phyloP scores from a whole-genome alignment of 2,329 filamentous ascomycete genomes.

The Ophiosphaerella korrae region DNA sequence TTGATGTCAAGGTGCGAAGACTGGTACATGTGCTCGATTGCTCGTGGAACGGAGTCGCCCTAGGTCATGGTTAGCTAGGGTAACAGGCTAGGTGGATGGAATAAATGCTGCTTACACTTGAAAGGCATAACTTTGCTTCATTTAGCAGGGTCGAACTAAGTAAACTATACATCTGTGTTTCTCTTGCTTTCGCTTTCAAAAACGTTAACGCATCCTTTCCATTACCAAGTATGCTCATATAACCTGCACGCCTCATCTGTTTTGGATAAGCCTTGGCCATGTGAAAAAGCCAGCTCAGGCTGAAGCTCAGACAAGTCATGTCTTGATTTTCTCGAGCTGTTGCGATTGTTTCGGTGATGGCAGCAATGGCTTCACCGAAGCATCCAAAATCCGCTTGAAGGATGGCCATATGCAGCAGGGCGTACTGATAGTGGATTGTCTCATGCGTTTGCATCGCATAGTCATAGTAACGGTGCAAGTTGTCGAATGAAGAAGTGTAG shows the following conservation, averaged over 20 bases:
- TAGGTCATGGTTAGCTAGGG: conserved; percentile 27
- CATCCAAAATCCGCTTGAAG: conserved; percentile 95
- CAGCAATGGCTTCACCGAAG: conserved; percentile 84
- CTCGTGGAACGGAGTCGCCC: conserved; percentile 63
- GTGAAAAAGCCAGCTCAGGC: conserved; percentile 93
- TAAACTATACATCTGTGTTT: conserved; percentile 82
- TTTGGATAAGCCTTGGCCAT: conserved; percentile 85
- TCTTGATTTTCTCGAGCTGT: conserved; percentile 95
- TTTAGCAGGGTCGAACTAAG: conserved; percentile 83
- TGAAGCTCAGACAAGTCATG: conserved; percentile 90
- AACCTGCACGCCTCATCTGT: conserved; percentile 71
- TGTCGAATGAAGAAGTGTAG: conserved; percentile 87
- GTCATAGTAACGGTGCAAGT: conserved; percentile 93
- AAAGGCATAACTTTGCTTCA: conserved; percentile 80
- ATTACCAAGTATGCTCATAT: conserved; percentile 74
- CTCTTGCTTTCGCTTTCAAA: conserved; percentile 82
- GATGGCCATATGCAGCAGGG: conserved; percentile 88
- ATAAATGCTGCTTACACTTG: conserved; percentile 63
- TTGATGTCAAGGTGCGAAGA: conserved; percentile 82
- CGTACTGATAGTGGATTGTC: conserved; percentile 90
- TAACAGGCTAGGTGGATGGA: not conserved
- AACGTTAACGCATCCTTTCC: conserved; percentile 83
- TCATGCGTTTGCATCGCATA: conserved; percentile 89
- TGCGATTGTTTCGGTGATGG: conserved; percentile 92
- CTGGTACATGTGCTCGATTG: conserved; percentile 80